A percentile compares a stretch with the other conserved stretches of the same genome.
These are phyloP conservation scores for Verticillium isaacii DNA, from an alignment of 2,329 filamentous ascomycete genomes.

Conservation along the genomic window DNA sequence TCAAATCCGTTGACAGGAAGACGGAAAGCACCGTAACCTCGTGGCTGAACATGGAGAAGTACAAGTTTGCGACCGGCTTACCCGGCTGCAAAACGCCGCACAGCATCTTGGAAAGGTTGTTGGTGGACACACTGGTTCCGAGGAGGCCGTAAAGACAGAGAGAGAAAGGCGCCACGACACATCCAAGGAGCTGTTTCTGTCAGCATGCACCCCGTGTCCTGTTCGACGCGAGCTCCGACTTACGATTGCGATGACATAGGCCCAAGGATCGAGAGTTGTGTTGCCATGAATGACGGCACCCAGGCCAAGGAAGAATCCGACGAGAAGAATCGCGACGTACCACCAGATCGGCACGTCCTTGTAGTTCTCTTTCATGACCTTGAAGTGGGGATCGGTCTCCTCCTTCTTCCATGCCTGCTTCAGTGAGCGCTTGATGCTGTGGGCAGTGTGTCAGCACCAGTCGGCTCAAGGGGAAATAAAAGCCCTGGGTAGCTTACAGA, in stretches of 20 bases:
- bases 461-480: conserved; percentile 1
- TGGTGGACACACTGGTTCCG: conserved; percentile 14
- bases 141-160: conserved; percentile 9
- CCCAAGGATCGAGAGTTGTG: conserved; percentile 9
- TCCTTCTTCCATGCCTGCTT: conserved; percentile 19
- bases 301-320: conserved; percentile 29
- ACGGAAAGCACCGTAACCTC: conserved; percentile 27
- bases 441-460: background rate
- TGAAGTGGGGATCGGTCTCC: conserved; percentile 34
- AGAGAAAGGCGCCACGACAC: conserved; percentile 10
- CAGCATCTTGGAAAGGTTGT: conserved; percentile 38
- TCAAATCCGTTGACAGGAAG: conserved; percentile 48
- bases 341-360: conserved; percentile 36
- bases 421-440: conserved; percentile 6
- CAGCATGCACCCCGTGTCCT: background rate
- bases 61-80: conserved; percentile 35
- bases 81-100: conserved; percentile 40
- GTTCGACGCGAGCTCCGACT: background rate
- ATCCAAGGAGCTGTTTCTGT: conserved; percentile 4
- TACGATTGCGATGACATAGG: conserved; percentile 9
- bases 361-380: conserved; percentile 31
- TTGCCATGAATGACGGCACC: conserved; percentile 25
- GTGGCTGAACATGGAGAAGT: conserved; percentile 32
- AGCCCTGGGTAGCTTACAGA: conserved; percentile 1
- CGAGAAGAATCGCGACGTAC: conserved; percentile 29